These are phyloP conservation scores for Tremella yokohamensis DNA, from an alignment of 768 basidiomycete genomes.

Conservation along the genomic window DNA sequence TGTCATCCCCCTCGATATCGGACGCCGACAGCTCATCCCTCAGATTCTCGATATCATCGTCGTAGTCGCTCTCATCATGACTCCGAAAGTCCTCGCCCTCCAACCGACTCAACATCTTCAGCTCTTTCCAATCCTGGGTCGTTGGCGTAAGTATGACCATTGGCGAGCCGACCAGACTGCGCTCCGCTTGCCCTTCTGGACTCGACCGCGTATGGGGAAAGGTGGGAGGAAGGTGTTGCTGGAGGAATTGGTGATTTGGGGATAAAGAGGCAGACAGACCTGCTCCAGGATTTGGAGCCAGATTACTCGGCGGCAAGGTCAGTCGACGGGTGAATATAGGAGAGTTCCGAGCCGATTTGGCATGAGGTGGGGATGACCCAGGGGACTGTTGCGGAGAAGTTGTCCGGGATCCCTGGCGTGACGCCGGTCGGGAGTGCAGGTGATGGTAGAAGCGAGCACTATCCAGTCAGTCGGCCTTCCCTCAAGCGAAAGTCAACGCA, in stretches of 20 bases:
- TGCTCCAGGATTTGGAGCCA: constrained; percentile 4
- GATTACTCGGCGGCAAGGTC: constrained; percentile 20
- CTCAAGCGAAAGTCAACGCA: not conserved
- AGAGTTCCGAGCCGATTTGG: constrained; percentile 18
- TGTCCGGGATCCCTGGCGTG: constrained; percentile 29
- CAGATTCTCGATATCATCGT: constrained; percentile 10
- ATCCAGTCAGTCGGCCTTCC: not conserved
- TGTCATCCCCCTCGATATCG: not conserved
- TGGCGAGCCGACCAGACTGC: constrained; percentile 16
- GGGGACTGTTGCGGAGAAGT: constrained; percentile 33
- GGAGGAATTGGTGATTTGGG: constrained; percentile 41
- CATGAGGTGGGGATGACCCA: constrained; percentile 3
- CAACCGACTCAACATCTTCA: constrained; percentile 25
- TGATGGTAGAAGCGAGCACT: constrained; percentile 49
- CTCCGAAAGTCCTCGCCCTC: constrained; percentile 23
- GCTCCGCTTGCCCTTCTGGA: constrained; percentile 17
- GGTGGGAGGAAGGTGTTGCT: constrained; percentile 37
- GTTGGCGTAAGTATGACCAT: constrained; percentile 50
- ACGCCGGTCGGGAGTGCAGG: constrained; percentile 38
- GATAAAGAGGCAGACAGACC: constrained; percentile 31
- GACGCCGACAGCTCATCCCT: constrained; percentile 11
- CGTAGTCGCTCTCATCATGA: not conserved
- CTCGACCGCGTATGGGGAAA: constrained; percentile 23
- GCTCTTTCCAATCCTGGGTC: constrained; percentile 49
- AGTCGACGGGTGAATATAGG: constrained; percentile 33